Evolutionary conservation across 768 basidiomycete species (phyloP), one percentile per base, ranked within the genome.

Genomic region (Dioszegia crocea): DNA sequence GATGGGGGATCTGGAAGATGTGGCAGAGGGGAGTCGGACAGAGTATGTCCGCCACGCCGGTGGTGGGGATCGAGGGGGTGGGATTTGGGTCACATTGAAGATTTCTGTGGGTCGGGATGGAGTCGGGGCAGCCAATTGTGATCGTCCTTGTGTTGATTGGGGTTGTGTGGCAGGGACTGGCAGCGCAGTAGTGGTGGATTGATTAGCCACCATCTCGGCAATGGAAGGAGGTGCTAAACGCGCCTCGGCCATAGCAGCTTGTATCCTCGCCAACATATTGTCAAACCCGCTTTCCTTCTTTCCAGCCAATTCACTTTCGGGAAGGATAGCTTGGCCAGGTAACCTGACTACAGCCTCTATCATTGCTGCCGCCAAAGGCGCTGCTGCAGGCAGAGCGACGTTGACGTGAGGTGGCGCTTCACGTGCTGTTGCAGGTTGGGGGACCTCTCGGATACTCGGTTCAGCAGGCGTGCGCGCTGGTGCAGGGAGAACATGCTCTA

Each of bases 11-110:
- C 60, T 24, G 45, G 60, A 0, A 30, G 59, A 53, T 0, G 60
- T 3, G 2, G 63, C 36, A 43, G 62, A 64, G 3, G 78, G 74
- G 16, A 79, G 50, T 11, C 62, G 66, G 43, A 78, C 66, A 1
- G 64, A 31, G 63, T 68, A 77, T 6, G 64, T 67, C 24, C 76
- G 70, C 79, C 78, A 79, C 0, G 73, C 78, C 0, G 78, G 76
- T 1, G 75, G 68, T 8, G 78, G 77, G 8, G 75, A 75, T 19
- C 43, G 46, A 1, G 78, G 75, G 4, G 70, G 65, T 3, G 68
- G 59, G 9, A 59, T 55, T 24, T 68, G 62, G n/a, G 74, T 73
- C 1, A 68, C 63, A 2, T 71, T 63, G 59, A 76, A 71, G 53
- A 67, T 67, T 11, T 47, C 36, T 26, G 31, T 8, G 23, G 31